A percentile compares a stretch with the other conserved stretches of the same genome.
phyloP scores from a whole-genome alignment of 2,329 filamentous ascomycete species.

The Pseudofabraea citricarpa region DNA sequence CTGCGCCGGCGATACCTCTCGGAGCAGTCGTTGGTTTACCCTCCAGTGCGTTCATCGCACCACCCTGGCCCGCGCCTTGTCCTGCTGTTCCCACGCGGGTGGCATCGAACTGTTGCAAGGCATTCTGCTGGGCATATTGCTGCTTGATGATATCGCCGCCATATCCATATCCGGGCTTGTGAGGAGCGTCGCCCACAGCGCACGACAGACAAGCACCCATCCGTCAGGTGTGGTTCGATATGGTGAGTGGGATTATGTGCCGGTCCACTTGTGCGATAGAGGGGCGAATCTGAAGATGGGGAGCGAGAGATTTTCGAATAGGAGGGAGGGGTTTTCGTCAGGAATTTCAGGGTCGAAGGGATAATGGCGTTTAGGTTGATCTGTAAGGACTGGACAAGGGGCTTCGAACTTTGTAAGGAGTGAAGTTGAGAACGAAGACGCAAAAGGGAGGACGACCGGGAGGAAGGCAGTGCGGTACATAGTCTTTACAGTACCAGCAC shows the following conservation, averaged over 20 bases:
- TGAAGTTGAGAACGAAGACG: background rate
- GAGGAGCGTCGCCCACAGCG: conserved; percentile 1
- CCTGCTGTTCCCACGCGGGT: background rate
- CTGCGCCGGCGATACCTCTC: background rate
- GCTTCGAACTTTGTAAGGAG: background rate
- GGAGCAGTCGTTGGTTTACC: background rate
- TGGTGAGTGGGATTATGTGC: background rate
- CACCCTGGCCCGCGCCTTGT: background rate
- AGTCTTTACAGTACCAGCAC: no score
- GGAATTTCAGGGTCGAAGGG: background rate
- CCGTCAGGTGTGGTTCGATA: background rate
- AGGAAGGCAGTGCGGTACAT: background rate
- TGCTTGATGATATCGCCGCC: conserved; percentile 1
- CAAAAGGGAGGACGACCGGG: background rate
- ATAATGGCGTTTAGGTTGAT: background rate
- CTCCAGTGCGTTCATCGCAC: background rate
- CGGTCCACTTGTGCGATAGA: background rate
- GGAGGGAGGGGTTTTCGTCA: background rate
- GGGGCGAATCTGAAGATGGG: background rate
- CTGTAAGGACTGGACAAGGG: conserved; percentile 1
- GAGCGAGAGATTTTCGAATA: background rate
- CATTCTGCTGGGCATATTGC: background rate
- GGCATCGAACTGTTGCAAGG: conserved; percentile 1
- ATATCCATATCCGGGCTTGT: conserved; percentile 1
- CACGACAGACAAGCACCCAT: conserved; percentile 1